These are phyloP conservation scores for Taxawa tesnikishii DNA, from an alignment of 2,329 filamentous ascomycete genomes.

Conservation along the genomic window DNA sequence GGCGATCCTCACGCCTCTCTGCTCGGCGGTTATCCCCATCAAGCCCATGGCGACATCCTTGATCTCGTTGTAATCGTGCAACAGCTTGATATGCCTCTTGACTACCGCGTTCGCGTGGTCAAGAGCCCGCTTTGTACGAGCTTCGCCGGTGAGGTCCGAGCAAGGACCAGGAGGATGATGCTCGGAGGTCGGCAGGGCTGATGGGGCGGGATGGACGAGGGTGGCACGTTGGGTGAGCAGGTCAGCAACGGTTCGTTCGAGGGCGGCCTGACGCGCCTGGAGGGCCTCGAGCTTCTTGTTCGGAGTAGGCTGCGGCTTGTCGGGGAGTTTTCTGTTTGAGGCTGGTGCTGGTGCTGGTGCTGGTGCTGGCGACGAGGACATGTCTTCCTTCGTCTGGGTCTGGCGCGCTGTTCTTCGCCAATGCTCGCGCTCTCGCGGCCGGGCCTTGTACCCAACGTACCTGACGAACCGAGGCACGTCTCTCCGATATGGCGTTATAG, in stretches of 20 bases:
- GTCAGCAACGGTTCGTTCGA: constrained; percentile 35
- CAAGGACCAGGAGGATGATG: background rate
- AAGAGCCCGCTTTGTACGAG: constrained; percentile 18
- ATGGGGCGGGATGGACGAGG: constrained; percentile 22
- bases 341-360: too few relatives aligned
- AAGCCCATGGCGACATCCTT: constrained; percentile 55
- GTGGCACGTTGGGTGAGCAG: constrained; percentile 30
- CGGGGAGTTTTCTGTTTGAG: too few relatives aligned
- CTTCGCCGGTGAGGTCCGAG: constrained; percentile 18
- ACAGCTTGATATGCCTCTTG: constrained; percentile 49
- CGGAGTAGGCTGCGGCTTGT: background rate
- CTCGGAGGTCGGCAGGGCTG: constrained; percentile 6
- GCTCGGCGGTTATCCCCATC: constrained; percentile 55
- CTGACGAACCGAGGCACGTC: too few relatives aligned
- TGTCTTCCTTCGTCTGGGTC: too few relatives aligned
- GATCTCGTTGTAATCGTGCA: constrained; percentile 61
- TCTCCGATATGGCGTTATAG: too few relatives aligned
- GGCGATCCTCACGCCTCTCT: constrained; percentile 42
- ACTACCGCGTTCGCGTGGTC: constrained; percentile 40
- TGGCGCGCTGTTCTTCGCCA: too few relatives aligned
- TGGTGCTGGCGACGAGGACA: too few relatives aligned
- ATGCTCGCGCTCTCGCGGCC: too few relatives aligned
- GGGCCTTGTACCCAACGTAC: too few relatives aligned
- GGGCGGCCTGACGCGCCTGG: constrained; percentile 18
- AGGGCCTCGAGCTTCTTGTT: constrained; percentile 9